These are phyloP conservation scores for Leishmania major DNA, from an alignment of 208 protist genomes.

Conservation along the genomic window DNA sequence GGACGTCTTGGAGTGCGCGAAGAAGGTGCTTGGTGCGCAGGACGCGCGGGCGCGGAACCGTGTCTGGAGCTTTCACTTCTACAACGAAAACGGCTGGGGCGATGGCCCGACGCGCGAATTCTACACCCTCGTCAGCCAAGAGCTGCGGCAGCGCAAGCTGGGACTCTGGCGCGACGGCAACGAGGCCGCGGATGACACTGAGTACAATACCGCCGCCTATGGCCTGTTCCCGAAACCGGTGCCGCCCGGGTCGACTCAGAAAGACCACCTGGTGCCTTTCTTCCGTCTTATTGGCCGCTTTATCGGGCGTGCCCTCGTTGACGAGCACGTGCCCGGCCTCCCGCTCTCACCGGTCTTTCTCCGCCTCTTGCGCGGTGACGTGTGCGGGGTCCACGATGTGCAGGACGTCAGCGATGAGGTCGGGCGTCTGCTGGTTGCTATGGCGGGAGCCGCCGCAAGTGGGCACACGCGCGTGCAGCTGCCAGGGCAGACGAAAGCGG, in stretches of 20 bases:
- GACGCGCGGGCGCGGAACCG: constrained; percentile 40
- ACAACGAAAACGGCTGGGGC: constrained; percentile 88
- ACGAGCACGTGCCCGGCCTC: constrained; percentile 75
- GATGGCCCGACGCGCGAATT: constrained; percentile 91
- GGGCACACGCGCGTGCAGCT: constrained; percentile 29
- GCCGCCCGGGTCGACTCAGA: constrained; percentile 7
- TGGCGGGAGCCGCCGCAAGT: constrained; percentile 31
- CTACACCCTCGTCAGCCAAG: constrained; percentile 81
- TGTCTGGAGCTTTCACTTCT: constrained; percentile 90
- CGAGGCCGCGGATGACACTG: constrained; percentile 50
- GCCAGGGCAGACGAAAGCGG: constrained; percentile 29
- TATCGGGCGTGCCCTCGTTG: constrained; percentile 75
- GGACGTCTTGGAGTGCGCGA: constrained; percentile 62
- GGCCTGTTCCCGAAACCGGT: constrained; percentile 74
- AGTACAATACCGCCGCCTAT: constrained; percentile 41
- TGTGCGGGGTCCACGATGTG: constrained; percentile 72
- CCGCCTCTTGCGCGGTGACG: constrained; percentile 77
- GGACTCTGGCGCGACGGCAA: constrained; percentile 56
- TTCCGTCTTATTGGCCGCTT: constrained; percentile 79
- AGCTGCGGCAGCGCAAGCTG: constrained; percentile 59
- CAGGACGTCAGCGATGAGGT: constrained; percentile 56
- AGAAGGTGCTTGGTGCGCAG: constrained; percentile 51
- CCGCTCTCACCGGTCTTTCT: constrained; percentile 74
- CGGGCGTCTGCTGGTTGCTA: constrained; percentile 46
- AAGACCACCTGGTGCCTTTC: constrained; percentile 18